Conservation (phyloP, 2,329 filamentous ascomycete genomes). For the Alternaria sp. region DNA sequence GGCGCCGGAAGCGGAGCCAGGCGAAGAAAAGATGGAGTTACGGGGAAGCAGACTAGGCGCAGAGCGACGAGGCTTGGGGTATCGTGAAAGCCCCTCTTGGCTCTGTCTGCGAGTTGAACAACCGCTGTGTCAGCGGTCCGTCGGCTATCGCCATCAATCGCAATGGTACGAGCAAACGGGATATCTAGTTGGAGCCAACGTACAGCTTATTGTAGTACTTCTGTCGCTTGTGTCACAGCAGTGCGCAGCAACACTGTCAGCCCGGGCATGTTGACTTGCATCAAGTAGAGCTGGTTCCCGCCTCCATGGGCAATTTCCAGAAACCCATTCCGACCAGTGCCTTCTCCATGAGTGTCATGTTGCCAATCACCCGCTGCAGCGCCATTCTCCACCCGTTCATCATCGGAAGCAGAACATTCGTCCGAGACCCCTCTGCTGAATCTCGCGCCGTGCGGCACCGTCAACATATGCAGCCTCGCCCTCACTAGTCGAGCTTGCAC, state of each 20-base stretch:
- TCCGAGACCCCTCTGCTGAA: constrained; percentile 53
- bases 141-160: constrained; percentile 2
- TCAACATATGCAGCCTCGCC: constrained; percentile 64
- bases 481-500: constrained; percentile 44
- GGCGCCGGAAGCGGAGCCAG: constrained; percentile 1
- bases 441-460: constrained; percentile 53
- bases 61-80: constrained; percentile 11
- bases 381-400: constrained; percentile 21
- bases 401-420: constrained; percentile 45
- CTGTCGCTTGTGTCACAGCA: constrained; percentile 7
- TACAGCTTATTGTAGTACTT: not conserved
- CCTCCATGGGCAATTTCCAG: constrained; percentile 26
- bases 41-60: constrained; percentile 18
- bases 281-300: constrained; percentile 18
- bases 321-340: constrained; percentile 15
- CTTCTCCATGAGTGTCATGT: constrained; percentile 17
- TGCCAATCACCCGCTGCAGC: constrained; percentile 12
- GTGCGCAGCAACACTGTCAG: constrained; percentile 30
- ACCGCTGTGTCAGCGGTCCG: not conserved
- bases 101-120: constrained; percentile 9
- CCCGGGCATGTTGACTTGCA: constrained; percentile 44
- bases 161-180: constrained; percentile 2
- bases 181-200: not conserved
- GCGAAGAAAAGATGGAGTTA: constrained; percentile 11
- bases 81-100: constrained; percentile 18